Conservation (phyloP, 441 rosid species). For the Populus hybrid region DNA sequence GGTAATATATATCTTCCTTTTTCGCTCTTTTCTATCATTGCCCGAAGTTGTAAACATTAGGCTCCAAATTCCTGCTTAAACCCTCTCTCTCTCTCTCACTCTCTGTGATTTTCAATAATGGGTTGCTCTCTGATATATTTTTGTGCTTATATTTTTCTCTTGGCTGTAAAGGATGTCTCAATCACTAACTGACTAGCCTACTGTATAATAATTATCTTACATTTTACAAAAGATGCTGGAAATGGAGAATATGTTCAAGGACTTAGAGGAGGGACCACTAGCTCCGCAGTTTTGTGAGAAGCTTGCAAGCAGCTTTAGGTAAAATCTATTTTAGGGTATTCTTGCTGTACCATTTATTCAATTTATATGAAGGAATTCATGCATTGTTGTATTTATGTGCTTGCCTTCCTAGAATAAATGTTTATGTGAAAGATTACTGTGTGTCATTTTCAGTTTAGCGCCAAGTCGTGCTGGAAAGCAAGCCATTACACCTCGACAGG, state of each 20-base stretch:
- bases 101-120: background rate
- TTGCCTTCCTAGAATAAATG: background rate
- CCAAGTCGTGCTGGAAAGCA: slow-evolving; percentile 52
- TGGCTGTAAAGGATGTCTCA: background rate
- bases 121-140: background rate
- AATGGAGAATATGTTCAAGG: slow-evolving; percentile 67
- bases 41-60: background rate
- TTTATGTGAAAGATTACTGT: slow-evolving; percentile 9
- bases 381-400: background rate
- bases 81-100: background rate
- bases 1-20: slow-evolving; percentile 26
- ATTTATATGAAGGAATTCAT: background rate
- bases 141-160: background rate
- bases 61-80: slow-evolving; percentile 16
- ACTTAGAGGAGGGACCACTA: slow-evolving; percentile 50
- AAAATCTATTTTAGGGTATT: slow-evolving; percentile 3
- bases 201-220: background rate
- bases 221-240: slow-evolving; percentile 49
- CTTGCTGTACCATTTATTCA: background rate
- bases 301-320: slow-evolving; percentile 76
- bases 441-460: slow-evolving; percentile 42
- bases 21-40: background rate
- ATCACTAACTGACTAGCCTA: background rate
- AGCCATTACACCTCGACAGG: slow-evolving; percentile 66
- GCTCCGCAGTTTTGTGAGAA: slow-evolving; percentile 54